Percentiles rank a stretch among this genome's conserved stretches.
phyloP scores from a whole-genome alignment of 306 rosid genomes.

The Acacia acuminata region DNA sequence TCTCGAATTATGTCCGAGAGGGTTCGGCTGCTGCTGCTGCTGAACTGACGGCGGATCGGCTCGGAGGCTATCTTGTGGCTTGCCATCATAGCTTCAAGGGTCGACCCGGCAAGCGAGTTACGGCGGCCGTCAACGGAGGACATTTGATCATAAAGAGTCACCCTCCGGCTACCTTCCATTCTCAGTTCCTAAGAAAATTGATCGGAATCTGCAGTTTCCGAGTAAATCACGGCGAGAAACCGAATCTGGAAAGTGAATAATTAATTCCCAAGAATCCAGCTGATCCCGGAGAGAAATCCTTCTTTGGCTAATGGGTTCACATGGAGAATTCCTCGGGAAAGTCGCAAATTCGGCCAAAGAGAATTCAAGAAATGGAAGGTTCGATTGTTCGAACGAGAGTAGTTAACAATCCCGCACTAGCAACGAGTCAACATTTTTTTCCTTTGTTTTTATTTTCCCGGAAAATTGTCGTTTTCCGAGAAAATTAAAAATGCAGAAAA shows the following conservation, averaged over 20 bases:
- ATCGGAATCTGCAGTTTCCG: not conserved
- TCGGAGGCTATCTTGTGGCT: conserved; percentile 34
- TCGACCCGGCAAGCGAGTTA: conserved; percentile 52
- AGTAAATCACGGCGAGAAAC: not conserved
- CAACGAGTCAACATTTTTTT: conserved; percentile 37
- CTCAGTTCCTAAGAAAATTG: not conserved
- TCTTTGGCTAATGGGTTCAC: not conserved
- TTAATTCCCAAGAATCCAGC: not conserved
- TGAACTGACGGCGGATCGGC: not conserved
- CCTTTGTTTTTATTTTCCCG: not conserved
- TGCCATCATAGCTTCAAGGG: conserved; percentile 57
- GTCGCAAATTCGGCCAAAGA: not conserved
- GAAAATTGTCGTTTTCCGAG: conserved; percentile 25
- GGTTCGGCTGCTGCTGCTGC: conserved; percentile 44
- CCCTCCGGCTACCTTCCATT: conserved; percentile 66
- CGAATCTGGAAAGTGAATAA: not conserved
- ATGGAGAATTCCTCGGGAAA: conserved; percentile 25
- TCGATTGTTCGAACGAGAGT: not conserved
- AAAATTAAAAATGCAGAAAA: not conserved
- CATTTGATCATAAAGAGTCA: conserved; percentile 76
- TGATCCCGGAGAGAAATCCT: not conserved
- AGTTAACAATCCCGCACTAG: not conserved
- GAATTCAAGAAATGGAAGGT: conserved; percentile 3
- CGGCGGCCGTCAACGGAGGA: conserved; percentile 53
- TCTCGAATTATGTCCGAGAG: conserved; percentile 68